Evolutionary conservation across 2,329 filamentous ascomycete species (phyloP).

Genomic region (Venturia effusa): DNA sequence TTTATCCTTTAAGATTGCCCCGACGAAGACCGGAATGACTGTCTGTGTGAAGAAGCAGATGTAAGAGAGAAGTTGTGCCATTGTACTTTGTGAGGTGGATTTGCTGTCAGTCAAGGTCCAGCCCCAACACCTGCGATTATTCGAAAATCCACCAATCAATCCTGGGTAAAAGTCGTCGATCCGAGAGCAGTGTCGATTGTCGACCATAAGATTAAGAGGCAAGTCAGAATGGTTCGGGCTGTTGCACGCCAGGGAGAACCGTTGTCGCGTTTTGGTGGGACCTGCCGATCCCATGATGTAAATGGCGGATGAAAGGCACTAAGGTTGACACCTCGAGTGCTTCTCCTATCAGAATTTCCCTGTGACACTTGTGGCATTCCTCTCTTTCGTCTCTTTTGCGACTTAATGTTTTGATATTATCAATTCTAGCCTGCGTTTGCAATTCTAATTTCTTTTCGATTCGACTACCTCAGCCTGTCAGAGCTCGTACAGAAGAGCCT

Average conservation of each 20-base stretch:
- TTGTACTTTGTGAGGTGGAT: no score
- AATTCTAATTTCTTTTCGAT: not conserved
- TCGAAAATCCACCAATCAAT: no score
- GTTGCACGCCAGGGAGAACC: not conserved
- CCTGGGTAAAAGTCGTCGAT: not conserved
- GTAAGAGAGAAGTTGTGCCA: not conserved
- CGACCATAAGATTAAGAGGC: no score
- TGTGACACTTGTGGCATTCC: not conserved
- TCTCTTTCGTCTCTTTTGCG: not conserved
- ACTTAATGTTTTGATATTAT: not conserved
- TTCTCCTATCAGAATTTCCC: not conserved
- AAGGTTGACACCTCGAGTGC: not conserved
- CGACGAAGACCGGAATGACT: not conserved
- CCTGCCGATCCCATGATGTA: slow-evolving; percentile 4
- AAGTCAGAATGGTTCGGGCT: not conserved
- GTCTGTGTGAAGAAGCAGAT: no score
- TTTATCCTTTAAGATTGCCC: not conserved
- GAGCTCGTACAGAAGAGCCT: not conserved
- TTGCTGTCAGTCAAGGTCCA: no score
- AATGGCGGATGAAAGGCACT: not conserved
- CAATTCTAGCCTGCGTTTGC: not conserved
- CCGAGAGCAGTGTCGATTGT: not conserved
- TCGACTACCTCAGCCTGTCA: not conserved
- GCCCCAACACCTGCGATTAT: no score
- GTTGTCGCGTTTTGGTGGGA: not conserved